Conservation (phyloP, 2,329 filamentous ascomycete genomes). For the Aspergillus sp. region DNA sequence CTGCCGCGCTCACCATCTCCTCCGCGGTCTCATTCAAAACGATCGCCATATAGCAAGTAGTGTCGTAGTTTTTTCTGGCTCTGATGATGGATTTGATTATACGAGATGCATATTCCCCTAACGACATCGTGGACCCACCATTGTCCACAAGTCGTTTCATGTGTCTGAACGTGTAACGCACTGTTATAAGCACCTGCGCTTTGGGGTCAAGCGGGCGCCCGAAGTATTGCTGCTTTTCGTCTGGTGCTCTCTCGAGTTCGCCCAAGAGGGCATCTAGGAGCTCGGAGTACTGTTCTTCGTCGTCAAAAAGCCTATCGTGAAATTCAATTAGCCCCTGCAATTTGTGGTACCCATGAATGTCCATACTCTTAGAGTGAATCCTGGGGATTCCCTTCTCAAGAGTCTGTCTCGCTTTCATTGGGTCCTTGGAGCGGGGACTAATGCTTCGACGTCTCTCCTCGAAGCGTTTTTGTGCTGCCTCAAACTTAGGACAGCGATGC, state of each 20-base stretch:
- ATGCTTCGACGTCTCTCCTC: slow-evolving; percentile 38
- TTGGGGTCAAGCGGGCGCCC: slow-evolving; percentile 39
- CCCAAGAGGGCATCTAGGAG: slow-evolving; percentile 41
- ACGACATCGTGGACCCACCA: slow-evolving; percentile 39
- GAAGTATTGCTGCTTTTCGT: slow-evolving; percentile 31
- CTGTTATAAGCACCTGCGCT: slow-evolving; percentile 45
- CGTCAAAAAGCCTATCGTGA: slow-evolving; percentile 38
- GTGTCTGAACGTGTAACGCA: slow-evolving; percentile 43
- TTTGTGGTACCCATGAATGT: slow-evolving; percentile 47
- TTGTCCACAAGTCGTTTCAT: slow-evolving; percentile 36
- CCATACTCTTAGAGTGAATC: slow-evolving; percentile 40
- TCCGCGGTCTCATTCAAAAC: slow-evolving; percentile 44
- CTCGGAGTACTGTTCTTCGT: slow-evolving; percentile 40
- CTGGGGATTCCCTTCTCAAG: slow-evolving; percentile 41
- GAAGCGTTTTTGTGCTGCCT: slow-evolving; percentile 23
- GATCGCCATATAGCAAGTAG: slow-evolving; percentile 43
- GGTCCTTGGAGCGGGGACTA: slow-evolving; percentile 43
- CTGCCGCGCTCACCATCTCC: slow-evolving; percentile 35
- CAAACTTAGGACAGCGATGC: slow-evolving; percentile 32
- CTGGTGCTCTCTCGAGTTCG: slow-evolving; percentile 37
- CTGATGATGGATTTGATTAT: slow-evolving; percentile 33
- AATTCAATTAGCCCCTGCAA: slow-evolving; percentile 44
- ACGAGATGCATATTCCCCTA: slow-evolving; percentile 12
- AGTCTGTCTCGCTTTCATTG: slow-evolving; percentile 39
- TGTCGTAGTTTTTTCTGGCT: slow-evolving; percentile 41